Evolutionary conservation across 257 asterid species (phyloP).

Genomic region (Fraxinus pennsylvanica): DNA sequence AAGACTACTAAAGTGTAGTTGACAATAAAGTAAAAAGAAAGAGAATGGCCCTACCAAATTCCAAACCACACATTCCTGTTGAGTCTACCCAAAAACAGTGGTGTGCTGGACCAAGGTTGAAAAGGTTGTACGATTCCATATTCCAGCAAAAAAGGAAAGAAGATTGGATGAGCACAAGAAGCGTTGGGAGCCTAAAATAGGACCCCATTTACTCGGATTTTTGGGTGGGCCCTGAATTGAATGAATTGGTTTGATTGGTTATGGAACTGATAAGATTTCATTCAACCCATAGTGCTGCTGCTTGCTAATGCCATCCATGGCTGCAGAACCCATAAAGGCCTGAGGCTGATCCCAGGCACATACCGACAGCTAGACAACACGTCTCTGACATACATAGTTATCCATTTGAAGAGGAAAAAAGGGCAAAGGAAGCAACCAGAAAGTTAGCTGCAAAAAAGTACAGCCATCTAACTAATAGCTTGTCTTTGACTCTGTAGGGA

Average conservation of each 20-base stretch:
- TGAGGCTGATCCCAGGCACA: background rate
- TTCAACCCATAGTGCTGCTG: background rate
- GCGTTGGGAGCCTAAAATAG: constrained; percentile 11
- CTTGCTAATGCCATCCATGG: too few species aligned
- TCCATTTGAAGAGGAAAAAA: constrained; percentile 19
- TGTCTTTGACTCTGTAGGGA: constrained; percentile 8
- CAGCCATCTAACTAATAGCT: background rate
- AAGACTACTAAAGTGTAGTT: background rate
- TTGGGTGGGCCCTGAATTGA: background rate
- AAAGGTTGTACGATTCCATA: background rate
- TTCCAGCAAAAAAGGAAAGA: constrained; percentile 26
- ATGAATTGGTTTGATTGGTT: constrained; percentile 26
- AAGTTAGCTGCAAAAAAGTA: background rate
- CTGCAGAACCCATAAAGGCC: background rate
- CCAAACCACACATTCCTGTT: background rate
- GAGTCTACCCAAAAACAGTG: constrained; percentile 14
- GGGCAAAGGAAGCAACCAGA: background rate
- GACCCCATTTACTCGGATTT: background rate
- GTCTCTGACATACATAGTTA: constrained; percentile 24
- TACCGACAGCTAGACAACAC: background rate
- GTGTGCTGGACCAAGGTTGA: background rate
- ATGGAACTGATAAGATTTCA: constrained; percentile 27
- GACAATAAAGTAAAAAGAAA: background rate
- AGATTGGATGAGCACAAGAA: constrained; percentile 14
- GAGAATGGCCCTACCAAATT: background rate